phyloP scores from a whole-genome alignment of 2,329 filamentous ascomycete genomes.

The Xylaria sp. region DNA sequence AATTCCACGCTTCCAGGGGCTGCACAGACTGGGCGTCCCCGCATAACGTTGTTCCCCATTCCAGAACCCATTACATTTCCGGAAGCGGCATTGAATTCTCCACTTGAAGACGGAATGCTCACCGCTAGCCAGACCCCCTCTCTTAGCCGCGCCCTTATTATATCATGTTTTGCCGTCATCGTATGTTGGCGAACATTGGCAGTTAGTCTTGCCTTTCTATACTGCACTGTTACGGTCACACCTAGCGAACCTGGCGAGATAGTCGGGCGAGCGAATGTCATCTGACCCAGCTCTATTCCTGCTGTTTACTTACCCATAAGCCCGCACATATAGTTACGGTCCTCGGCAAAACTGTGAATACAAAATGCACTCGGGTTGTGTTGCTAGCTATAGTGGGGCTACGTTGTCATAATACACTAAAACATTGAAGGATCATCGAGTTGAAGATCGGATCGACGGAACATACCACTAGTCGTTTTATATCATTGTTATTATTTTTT shows the following conservation, averaged over 20 bases:
- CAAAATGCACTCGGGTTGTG: too few relatives aligned
- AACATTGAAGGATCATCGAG: neutral
- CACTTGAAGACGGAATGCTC: slow-evolving; percentile 4
- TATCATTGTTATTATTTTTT: too few relatives aligned
- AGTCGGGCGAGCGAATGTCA: neutral
- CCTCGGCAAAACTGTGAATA: too few relatives aligned
- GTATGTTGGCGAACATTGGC: neutral
- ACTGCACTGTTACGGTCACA: neutral
- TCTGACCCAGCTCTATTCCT: neutral
- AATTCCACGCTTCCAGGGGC: neutral
- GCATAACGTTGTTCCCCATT: slow-evolving; percentile 4
- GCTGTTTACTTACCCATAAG: too few relatives aligned
- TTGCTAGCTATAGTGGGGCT: neutral
- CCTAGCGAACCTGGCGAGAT: neutral
- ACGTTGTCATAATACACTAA: neutral
- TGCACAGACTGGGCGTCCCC: slow-evolving; percentile 6
- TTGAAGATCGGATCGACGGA: too few relatives aligned
- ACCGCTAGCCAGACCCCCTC: slow-evolving; percentile 4
- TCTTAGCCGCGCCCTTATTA: neutral
- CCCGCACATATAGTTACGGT: neutral
- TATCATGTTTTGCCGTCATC: neutral
- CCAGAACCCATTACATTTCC: neutral
- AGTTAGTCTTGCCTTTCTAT: neutral
- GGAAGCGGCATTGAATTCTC: slow-evolving; percentile 5
- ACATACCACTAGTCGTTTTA: too few relatives aligned